Base-by-base conservation (phyloP, 495 filamentous ascomycete species). In the Bombardia bombarda region DNA sequence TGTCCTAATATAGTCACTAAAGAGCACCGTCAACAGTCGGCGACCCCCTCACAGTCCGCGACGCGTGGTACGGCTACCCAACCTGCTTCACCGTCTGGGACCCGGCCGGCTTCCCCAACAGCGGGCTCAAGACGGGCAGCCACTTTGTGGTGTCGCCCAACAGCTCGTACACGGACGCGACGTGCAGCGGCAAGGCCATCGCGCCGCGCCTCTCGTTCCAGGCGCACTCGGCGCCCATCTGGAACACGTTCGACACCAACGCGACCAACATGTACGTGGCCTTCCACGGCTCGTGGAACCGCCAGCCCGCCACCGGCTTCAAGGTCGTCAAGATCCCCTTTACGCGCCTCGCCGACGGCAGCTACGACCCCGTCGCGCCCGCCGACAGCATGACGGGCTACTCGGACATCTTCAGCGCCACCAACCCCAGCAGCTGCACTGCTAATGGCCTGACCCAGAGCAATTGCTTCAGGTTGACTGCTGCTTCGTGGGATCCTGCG, bases 11-110 rank as follows among this genome's bases (percentile, higher is more conserved):
- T n/a, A n/a, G n/a, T n/a, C n/a, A n/a, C n/a, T 31, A 3, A 1
- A 13, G 4, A 4, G 7, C 1, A 24, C 12, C 6, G 19, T 36
- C 16, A 9, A 7, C 40, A 58, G 58, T 67, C 17, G 63, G 63
- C 44, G 56, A 67, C 44, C 63, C 63, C 35, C 41, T 57, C 20
- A 62, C 52, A 30, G 32, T 34, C 7, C 52, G 56, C 26, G 50
- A 63, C 38, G 62, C 54, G 3, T 79, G 79, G 52, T 80, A 73
- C 57, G 80, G 82, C 13, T 86, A 86, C 54, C 82, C 83, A n/a
- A 66, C 65, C n/a, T 86, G 82, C 61, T 80, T 78, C 50, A 57
- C 80, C 1, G 74, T 75, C 12, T 85, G 81, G 80, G 65, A 74
- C 47, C 62, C 70, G 1, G 50, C 50, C 33, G 57, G 51, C 42